Percentiles rank a stretch among this genome's conserved stretches.
Evolutionary conservation across 139 green algal genomes (phyloP).

Genomic region (Chlorella sp.): DNA sequence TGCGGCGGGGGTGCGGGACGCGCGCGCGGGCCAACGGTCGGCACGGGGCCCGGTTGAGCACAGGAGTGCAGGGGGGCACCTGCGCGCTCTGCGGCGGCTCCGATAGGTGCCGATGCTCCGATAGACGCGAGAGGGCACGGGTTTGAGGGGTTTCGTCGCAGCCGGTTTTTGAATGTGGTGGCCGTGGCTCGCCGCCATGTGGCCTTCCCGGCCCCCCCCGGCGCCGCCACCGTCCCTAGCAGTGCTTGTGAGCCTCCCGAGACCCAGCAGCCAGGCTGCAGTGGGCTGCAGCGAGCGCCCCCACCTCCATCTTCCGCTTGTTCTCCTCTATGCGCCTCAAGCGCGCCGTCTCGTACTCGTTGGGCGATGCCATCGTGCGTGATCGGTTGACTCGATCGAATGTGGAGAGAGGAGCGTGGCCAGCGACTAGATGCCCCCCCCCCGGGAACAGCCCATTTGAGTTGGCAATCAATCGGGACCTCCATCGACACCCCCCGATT

Average conservation of each 20-base stretch:
- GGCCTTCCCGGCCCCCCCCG: not conserved
- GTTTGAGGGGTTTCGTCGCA: not conserved
- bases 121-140: not conserved
- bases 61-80: not conserved
- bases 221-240: not conserved
- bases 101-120: no score
- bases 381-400: no score
- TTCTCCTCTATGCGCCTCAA: conserved; percentile 51
- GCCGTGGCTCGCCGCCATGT: not conserved
- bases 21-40: not conserved
- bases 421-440: not conserved
- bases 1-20: conserved; percentile 2
- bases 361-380: conserved; percentile 18
- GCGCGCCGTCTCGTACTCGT: conserved; percentile 55
- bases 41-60: not conserved
- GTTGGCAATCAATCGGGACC: not conserved
- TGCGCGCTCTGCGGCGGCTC: no score
- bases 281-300: not conserved
- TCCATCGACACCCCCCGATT: not conserved
- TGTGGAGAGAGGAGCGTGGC: not conserved
- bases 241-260: no score
- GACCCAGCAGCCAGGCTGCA: not conserved
- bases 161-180: not conserved
- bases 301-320: conserved; percentile 51
- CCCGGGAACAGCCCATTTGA: not conserved